Conservation (phyloP, 208 protist genomes). For the Trypanosoma boissoni region DNA sequence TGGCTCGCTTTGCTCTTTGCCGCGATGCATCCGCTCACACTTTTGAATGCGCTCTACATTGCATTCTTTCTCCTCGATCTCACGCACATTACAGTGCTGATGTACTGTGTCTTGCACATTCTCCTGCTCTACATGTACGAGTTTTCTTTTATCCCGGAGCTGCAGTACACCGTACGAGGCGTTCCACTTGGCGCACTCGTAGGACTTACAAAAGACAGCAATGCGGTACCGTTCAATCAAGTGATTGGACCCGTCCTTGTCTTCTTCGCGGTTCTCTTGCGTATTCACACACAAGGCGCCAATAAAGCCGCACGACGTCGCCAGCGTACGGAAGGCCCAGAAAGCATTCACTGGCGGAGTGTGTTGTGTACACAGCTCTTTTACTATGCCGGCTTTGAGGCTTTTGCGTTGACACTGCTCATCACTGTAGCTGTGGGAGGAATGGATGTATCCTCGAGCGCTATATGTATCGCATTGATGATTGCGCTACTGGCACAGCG, state of each 20-base stretch:
- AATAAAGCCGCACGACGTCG: constrained; percentile 1
- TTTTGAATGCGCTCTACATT: constrained; percentile 19
- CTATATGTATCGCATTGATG: constrained; percentile 7
- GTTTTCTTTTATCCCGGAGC: constrained; percentile 23
- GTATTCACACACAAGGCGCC: constrained; percentile 15
- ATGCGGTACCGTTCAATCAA: not conserved
- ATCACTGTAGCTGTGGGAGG: constrained; percentile 3
- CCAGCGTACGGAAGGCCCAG: constrained; percentile 20
- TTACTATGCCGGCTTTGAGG: constrained; percentile 22
- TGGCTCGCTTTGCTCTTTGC: constrained; percentile 19
- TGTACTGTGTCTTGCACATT: constrained; percentile 31
- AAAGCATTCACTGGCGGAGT: constrained; percentile 17
- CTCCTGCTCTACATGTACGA: constrained; percentile 24
- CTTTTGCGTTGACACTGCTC: constrained; percentile 18
- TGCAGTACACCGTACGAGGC: constrained; percentile 7
- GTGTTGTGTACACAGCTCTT: constrained; percentile 23
- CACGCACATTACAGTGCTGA: constrained; percentile 18
- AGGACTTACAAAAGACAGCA: constrained; percentile 17
- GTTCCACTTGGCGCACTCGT: constrained; percentile 13
- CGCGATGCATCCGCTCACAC: constrained; percentile 5
- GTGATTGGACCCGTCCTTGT: constrained; percentile 25
- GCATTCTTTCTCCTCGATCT: constrained; percentile 28
- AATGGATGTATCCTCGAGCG: constrained; percentile 7
- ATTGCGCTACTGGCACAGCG: constrained; percentile 1
- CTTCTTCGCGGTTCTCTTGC: constrained; percentile 24